Percentiles rank a stretch among this genome's conserved stretches.
These are phyloP conservation scores for Lodderomyces beijingensis DNA, from an alignment of 1,139 yeast species.

Conservation along the genomic window DNA sequence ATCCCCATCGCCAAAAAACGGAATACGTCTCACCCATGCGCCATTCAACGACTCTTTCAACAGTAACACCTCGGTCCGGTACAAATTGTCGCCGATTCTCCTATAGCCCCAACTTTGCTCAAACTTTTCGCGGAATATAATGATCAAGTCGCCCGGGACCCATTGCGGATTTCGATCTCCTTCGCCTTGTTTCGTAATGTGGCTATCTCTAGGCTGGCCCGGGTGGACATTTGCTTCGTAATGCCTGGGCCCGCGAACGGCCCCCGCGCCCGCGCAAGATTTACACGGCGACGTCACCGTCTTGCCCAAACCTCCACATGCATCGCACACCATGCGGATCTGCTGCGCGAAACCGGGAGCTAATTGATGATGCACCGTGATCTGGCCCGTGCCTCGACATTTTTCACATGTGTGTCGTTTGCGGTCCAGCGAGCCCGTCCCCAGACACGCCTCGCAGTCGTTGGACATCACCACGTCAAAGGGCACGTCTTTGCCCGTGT, in stretches of 20 bases:
- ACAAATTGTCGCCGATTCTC: slow-evolving; percentile 68
- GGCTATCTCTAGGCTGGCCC: slow-evolving; percentile 63
- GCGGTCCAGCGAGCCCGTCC: slow-evolving; percentile 83
- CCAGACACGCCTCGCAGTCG: slow-evolving; percentile 71
- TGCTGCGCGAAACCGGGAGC: slow-evolving; percentile 92
- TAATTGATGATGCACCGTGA: slow-evolving; percentile 65
- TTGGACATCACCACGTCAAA: slow-evolving; percentile 69
- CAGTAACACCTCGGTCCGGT: slow-evolving; percentile 75
- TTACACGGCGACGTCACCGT: slow-evolving; percentile 60
- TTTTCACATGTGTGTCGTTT: slow-evolving; percentile 55
- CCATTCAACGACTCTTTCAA: slow-evolving; percentile 72
- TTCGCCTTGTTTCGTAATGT: slow-evolving; percentile 63
- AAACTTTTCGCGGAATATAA: slow-evolving; percentile 54
- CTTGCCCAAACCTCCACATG: slow-evolving; percentile 76
- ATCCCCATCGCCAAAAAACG: slow-evolving; percentile 38
- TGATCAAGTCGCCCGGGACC: slow-evolving; percentile 72
- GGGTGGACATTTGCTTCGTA: slow-evolving; percentile 63
- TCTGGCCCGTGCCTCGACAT: slow-evolving; percentile 75
- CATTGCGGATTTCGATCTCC: slow-evolving; percentile 82
- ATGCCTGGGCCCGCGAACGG: slow-evolving; percentile 49
- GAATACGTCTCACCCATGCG: slow-evolving; percentile 69
- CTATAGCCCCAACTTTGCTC: slow-evolving; percentile 74
- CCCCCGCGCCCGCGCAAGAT: slow-evolving; percentile 68
- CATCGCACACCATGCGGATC: slow-evolving; percentile 72
- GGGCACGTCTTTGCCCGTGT: slow-evolving; percentile 58